Evolutionary conservation across 1,284 basidiomycete genomes (phyloP).

Genomic region (Puccinia novopanici): DNA sequence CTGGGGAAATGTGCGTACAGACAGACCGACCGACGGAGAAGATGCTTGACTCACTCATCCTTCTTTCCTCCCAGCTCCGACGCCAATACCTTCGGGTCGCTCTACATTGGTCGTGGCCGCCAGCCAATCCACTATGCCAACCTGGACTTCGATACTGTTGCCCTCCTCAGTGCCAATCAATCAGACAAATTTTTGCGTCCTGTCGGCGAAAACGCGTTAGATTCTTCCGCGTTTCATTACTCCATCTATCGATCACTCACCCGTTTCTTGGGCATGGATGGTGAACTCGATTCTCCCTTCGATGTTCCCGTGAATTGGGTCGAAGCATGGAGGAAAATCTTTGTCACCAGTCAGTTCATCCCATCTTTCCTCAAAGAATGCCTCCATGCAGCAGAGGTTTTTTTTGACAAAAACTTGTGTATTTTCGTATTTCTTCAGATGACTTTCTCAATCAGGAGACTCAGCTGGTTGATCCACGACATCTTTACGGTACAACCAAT

Average conservation of each 20-base stretch:
- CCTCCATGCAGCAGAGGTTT: background rate
- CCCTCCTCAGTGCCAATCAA: slow-evolving; percentile 65
- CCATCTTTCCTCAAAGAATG: background rate
- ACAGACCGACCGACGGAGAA: background rate
- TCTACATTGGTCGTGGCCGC: slow-evolving; percentile 84
- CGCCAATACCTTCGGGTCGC: slow-evolving; percentile 80
- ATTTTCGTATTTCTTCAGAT: slow-evolving; percentile 58
- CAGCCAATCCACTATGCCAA: slow-evolving; percentile 68
- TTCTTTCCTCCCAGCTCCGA: slow-evolving; percentile 66
- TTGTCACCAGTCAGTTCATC: slow-evolving; percentile 65
- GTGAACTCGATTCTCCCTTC: slow-evolving; percentile 80
- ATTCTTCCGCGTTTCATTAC: slow-evolving; percentile 83
- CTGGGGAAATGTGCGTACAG: slow-evolving; percentile 53
- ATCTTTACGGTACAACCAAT: slow-evolving; percentile 82
- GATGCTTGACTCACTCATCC: background rate
- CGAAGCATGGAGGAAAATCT: slow-evolving; percentile 83
- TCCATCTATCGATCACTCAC: slow-evolving; percentile 80
- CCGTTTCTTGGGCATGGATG: slow-evolving; percentile 88
- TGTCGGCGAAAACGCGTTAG: slow-evolving; percentile 67
- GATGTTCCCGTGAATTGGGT: slow-evolving; percentile 78
- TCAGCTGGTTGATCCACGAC: slow-evolving; percentile 72
- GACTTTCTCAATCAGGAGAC: slow-evolving; percentile 76
- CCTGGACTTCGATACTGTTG: slow-evolving; percentile 69
- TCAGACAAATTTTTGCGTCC: slow-evolving; percentile 75
- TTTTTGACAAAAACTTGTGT: background rate